A percentile compares a stretch with the other conserved stretches of the same genome.
Conservation (phyloP, 306 rosid genomes). For the Cicer pinnatifidum region DNA sequence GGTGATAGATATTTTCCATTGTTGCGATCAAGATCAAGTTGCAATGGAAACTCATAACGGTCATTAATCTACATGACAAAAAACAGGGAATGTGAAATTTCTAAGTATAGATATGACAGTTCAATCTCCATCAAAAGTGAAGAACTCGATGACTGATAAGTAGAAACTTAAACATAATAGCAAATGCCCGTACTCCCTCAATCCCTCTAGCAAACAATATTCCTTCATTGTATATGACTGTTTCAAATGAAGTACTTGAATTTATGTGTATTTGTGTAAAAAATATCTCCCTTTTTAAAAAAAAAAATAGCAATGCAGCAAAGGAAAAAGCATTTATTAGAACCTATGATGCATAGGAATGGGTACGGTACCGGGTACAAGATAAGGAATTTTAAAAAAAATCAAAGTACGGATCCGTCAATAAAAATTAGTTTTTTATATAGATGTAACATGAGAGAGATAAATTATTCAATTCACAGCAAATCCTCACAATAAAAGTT, state of each 20-base stretch:
- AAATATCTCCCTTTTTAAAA: neutral
- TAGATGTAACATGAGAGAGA: too few relatives aligned
- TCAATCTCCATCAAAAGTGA: conserved; percentile 26
- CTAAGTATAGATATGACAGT: conserved; percentile 1
- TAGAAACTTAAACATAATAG: conserved; percentile 15
- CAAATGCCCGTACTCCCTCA: conserved; percentile 30
- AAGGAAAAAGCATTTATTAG: neutral
- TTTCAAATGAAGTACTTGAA: conserved; percentile 18
- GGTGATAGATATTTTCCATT: conserved; percentile 92
- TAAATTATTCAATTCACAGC: too few relatives aligned
- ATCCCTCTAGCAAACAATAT: conserved; percentile 32
- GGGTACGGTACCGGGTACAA: too few relatives aligned
- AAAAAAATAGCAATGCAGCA: neutral
- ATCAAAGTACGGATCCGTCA: too few relatives aligned
- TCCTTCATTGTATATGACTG: neutral
- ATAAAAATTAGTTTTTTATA: too few relatives aligned
- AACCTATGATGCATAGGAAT: too few relatives aligned
- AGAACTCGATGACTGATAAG: neutral
- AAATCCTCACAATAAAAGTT: too few relatives aligned
- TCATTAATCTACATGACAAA: conserved; percentile 75
- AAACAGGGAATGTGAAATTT: neutral
- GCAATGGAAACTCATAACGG: conserved; percentile 96
- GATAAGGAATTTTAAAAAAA: too few relatives aligned
- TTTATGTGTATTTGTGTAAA: neutral
- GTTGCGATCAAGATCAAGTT: conserved; percentile 95